Conservation (phyloP, 179 eudicot species). For the Carnegiea gigantea region DNA sequence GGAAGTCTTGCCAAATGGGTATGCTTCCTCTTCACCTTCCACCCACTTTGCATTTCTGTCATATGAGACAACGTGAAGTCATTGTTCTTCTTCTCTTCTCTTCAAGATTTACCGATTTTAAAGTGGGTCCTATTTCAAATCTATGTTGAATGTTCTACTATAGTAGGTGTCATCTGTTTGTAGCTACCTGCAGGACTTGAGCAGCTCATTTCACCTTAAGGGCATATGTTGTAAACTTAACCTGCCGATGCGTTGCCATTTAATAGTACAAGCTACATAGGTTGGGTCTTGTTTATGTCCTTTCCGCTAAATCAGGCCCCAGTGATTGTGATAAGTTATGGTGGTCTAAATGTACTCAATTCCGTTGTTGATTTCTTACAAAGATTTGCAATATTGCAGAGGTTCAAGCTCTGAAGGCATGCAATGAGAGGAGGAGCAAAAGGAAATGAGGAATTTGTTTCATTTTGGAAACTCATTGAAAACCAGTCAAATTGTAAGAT, state of each 20-base stretch:
- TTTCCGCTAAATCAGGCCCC: background rate
- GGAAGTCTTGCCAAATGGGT: slow-evolving; percentile 88
- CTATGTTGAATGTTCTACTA: background rate
- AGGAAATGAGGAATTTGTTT: slow-evolving; percentile 20
- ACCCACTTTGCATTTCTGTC: slow-evolving; percentile 1
- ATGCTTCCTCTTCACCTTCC: slow-evolving; percentile 13
- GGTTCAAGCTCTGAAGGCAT: slow-evolving; percentile 54
- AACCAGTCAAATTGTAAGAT: background rate
- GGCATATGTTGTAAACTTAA: background rate
- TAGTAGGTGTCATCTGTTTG: background rate
- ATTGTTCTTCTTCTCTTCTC: background rate
- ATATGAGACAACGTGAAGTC: background rate
- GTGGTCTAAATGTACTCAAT: background rate
- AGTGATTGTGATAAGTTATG: background rate
- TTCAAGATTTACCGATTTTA: background rate
- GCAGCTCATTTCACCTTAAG: background rate
- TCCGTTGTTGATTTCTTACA: slow-evolving; percentile 4
- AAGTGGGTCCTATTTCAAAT: background rate
- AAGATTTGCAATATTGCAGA: slow-evolving; percentile 33
- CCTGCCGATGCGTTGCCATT: background rate
- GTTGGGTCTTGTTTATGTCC: background rate
- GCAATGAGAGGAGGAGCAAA: slow-evolving; percentile 40
- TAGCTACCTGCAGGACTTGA: background rate
- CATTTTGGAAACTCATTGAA: background rate
- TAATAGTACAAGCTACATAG: background rate